phyloP scores from a whole-genome alignment of 805 yeast species.

The Yarrowia sp. region DNA sequence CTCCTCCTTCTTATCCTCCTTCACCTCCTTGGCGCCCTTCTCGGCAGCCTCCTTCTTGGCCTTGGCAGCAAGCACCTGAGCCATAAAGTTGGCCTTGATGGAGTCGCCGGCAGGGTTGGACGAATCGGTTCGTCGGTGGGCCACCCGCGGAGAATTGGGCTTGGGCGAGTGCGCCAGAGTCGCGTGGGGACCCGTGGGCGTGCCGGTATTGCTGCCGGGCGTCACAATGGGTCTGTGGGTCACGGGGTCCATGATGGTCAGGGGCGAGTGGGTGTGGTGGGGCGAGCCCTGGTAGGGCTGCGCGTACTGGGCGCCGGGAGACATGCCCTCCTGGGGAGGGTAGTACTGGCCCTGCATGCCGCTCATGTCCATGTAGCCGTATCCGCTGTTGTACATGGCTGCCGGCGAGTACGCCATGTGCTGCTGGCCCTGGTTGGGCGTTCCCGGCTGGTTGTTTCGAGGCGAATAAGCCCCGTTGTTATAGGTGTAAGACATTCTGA shows the following conservation, averaged over 20 bases:
- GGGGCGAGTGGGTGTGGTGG: conserved; percentile 42
- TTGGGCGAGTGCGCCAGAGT: conserved; percentile 32
- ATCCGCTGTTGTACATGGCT: conserved; percentile 32
- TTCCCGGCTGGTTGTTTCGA: conserved; percentile 39
- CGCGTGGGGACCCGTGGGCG: conserved; percentile 31
- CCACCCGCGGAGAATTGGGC: conserved; percentile 26
- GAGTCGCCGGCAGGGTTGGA: conserved; percentile 36
- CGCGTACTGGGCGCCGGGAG: conserved; percentile 30
- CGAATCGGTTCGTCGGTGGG: conserved; percentile 37
- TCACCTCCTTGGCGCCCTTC: conserved; percentile 23
- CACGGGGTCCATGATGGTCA: conserved; percentile 45
- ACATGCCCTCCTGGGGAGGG: conserved; percentile 33
- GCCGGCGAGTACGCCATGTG: conserved; percentile 39
- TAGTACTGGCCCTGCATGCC: conserved; percentile 22
- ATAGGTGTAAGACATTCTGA: conserved; percentile 36
- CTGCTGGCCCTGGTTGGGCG: conserved; percentile 38
- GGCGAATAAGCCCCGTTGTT: conserved; percentile 36
- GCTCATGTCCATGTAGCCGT: conserved; percentile 32
- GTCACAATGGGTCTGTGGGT: conserved; percentile 45
- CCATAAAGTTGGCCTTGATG: conserved; percentile 34
- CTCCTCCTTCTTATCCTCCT: conserved; percentile 20
- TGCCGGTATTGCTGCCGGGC: conserved; percentile 21
- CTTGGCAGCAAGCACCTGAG: conserved; percentile 36
- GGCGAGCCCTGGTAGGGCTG: conserved; percentile 32
- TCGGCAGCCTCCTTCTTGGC: conserved; percentile 38